phyloP scores from a whole-genome alignment of 176 grass and related monocot species.

The Hordeum marinum region DNA sequence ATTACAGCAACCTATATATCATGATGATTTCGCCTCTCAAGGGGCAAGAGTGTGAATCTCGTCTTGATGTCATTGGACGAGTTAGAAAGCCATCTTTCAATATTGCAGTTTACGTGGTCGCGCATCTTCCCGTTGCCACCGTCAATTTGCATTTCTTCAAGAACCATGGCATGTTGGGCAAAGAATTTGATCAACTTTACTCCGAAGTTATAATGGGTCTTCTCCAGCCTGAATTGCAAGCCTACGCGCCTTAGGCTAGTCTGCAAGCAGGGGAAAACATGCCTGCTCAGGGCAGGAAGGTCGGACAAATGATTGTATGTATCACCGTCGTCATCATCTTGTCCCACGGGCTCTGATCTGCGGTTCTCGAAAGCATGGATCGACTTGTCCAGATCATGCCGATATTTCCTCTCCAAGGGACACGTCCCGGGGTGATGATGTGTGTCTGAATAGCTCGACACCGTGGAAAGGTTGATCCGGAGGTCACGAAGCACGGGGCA shows the following conservation, averaged over 20 bases:
- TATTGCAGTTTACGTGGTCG: background rate
- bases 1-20: background rate
- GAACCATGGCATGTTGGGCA: background rate
- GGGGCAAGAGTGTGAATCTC: background rate
- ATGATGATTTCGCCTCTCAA: background rate
- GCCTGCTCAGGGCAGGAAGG: background rate
- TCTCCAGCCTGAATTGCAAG: background rate
- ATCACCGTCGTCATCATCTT: background rate
- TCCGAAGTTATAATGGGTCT: background rate
- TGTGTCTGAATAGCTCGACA: accelerated
- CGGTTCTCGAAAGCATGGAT: background rate
- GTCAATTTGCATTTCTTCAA: conserved; percentile 3
- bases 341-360: background rate
- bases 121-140: background rate
- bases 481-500: background rate
- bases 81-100: background rate
- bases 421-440: too few relatives aligned
- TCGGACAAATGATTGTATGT: background rate
- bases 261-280: background rate
- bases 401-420: background rate
- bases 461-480: background rate
- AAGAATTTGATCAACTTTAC: background rate
- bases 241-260: background rate
- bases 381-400: background rate
- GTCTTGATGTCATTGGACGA: background rate